Evolutionary conservation across 176 grass and related monocot genomes (phyloP).

Genomic region (Oryza glumipatula): DNA sequence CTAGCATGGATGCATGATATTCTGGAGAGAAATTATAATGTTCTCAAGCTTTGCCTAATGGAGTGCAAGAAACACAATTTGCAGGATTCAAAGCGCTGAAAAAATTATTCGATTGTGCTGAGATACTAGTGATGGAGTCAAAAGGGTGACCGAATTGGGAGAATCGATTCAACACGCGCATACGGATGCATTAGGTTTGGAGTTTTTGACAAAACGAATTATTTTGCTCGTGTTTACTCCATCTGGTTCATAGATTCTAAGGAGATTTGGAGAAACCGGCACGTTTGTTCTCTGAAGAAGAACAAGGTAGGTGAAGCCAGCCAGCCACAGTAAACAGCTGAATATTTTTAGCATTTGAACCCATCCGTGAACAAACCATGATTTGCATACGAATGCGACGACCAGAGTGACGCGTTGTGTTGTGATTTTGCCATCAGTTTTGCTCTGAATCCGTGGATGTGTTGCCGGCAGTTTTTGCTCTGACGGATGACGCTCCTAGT

Average conservation of each 20-base stretch:
- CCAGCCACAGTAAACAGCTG: not conserved
- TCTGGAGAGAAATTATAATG: too few species aligned
- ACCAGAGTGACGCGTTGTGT: too few species aligned
- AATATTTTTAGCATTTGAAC: not conserved
- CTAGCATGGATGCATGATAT: too few species aligned
- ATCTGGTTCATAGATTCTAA: not conserved
- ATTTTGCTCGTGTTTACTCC: not conserved
- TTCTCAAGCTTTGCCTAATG: not conserved
- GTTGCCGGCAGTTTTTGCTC: not conserved
- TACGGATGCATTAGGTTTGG: not conserved
- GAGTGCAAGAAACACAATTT: not conserved
- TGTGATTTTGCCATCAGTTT: not conserved
- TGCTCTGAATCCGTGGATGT: not conserved
- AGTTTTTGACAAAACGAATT: not conserved
- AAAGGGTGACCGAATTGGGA: not conserved
- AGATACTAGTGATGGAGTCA: not conserved
- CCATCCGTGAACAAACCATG: too few species aligned
- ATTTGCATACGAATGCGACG: too few species aligned
- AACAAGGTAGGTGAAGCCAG: not conserved
- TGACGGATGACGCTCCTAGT: slow-evolving; percentile 23
- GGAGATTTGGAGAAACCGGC: not conserved
- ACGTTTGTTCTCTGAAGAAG: not conserved
- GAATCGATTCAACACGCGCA: not conserved
- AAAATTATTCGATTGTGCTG: not conserved
- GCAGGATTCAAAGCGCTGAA: not conserved